Percentiles rank a stretch among this genome's conserved stretches.
Conservation (phyloP, 352 stramenopile species). For the Phytophthora multivora region DNA sequence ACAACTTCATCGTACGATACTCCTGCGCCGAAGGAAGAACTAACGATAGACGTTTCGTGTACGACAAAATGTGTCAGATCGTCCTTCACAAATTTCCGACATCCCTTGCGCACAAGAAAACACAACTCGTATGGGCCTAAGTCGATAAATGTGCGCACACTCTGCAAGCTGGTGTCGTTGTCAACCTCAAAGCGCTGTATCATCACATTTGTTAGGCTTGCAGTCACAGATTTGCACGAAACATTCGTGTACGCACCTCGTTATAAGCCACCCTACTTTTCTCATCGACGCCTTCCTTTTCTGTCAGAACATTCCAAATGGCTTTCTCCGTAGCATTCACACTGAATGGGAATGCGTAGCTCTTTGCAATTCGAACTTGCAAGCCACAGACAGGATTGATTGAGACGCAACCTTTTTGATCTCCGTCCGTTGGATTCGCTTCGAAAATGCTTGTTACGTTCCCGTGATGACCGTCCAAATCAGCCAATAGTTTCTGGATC, state of each 20-base stretch:
- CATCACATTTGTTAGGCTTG: neutral
- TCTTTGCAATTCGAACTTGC: constrained; percentile 20
- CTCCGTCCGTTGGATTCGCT: neutral
- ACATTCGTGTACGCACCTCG: constrained; percentile 8
- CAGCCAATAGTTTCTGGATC: constrained; percentile 18
- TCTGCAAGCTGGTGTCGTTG: constrained; percentile 12
- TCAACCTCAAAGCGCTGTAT: constrained; percentile 22
- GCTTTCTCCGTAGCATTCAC: constrained; percentile 13
- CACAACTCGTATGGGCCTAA: constrained; percentile 5
- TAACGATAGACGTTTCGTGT: constrained; percentile 13
- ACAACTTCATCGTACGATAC: constrained; percentile 25
- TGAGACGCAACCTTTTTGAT: constrained; percentile 1
- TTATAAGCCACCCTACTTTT: constrained; percentile 17
- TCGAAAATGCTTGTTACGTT: constrained; percentile 4
- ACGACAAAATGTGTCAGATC: constrained; percentile 18
- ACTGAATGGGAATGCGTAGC: constrained; percentile 20
- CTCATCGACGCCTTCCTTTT: neutral
- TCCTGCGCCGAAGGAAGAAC: neutral
- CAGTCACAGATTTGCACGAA: neutral
- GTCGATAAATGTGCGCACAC: constrained; percentile 7
- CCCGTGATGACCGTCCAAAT: constrained; percentile 3
- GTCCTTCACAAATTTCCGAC: constrained; percentile 12
- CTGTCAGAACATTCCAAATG: constrained; percentile 11
- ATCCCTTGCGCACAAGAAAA: constrained; percentile 23
- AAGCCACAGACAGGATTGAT: constrained; percentile 15